Evolutionary conservation across 306 rosid genomes (phyloP).

Genomic region (Cucurbita argyrosperma): DNA sequence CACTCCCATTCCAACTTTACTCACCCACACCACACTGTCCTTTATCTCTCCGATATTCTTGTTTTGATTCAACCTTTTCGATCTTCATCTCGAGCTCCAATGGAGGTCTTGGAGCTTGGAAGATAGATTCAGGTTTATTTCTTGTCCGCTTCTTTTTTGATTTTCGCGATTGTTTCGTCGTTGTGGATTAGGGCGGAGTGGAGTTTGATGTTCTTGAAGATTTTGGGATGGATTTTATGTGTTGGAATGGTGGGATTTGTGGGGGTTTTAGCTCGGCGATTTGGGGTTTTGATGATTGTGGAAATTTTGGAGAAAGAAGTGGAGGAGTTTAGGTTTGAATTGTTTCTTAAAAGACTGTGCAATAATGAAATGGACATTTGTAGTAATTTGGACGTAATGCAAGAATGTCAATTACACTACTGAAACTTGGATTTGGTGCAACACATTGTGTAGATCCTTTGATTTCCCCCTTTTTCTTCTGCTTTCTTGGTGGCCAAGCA

Average conservation of each 20-base stretch:
- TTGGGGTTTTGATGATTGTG: not conserved
- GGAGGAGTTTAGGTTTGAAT: not conserved
- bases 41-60: not conserved
- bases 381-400: not conserved
- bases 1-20: slow-evolving; percentile 4
- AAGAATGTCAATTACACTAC: not conserved
- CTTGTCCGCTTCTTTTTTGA: slow-evolving; percentile 2
- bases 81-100: slow-evolving; percentile 12
- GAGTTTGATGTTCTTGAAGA: slow-evolving; percentile 3
- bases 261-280: not conserved
- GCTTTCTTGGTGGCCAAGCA: not conserved
- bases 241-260: not conserved
- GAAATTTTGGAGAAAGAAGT: not conserved
- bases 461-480: not conserved
- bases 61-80: not conserved
- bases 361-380: not conserved
- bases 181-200: slow-evolving; percentile 6
- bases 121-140: slow-evolving; percentile 39
- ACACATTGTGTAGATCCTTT: not conserved
- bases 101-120: slow-evolving; percentile 23
- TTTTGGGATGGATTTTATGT: not conserved
- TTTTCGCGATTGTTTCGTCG: not conserved
- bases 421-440: not conserved
- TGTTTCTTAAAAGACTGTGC: not conserved
- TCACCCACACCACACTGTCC: not conserved